Conservation (phyloP, 257 asterid species). For the Ehretia macrophylla region DNA sequence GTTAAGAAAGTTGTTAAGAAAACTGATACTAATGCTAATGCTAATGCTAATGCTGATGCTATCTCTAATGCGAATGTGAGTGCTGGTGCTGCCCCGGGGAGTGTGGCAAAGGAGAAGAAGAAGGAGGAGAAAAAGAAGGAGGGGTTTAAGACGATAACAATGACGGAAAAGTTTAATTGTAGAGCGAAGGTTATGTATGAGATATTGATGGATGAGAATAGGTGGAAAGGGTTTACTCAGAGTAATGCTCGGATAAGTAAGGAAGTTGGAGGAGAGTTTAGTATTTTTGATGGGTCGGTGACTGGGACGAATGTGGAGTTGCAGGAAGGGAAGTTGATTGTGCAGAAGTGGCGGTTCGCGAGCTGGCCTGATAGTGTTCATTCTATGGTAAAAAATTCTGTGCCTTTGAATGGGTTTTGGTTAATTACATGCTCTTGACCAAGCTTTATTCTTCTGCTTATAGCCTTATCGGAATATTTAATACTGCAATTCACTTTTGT, state of each 20-base stretch:
- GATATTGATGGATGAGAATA: conserved; percentile 90
- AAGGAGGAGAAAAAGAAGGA: conserved; percentile 61
- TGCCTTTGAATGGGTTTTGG: neutral
- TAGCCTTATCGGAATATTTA: no score
- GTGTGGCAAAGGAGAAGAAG: conserved; percentile 44
- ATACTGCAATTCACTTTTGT: no score
- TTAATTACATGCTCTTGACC: neutral
- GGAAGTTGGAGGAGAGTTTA: conserved; percentile 83
- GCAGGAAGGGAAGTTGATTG: conserved; percentile 75
- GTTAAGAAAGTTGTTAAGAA: conserved; percentile 45
- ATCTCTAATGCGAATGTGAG: neutral
- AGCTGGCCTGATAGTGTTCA: conserved; percentile 87
- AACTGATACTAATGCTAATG: conserved; percentile 10
- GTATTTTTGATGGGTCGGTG: conserved; percentile 83
- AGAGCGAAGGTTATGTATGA: conserved; percentile 78
- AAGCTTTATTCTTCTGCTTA: no score
- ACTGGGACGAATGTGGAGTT: conserved; percentile 68
- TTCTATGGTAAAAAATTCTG: conserved; percentile 48
- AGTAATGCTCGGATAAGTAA: conserved; percentile 89
- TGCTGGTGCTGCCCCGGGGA: conserved; percentile 4
- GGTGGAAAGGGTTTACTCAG: conserved; percentile 95
- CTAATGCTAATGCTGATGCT: conserved; percentile 6
- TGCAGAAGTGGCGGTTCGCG: conserved; percentile 92
- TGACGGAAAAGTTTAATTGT: conserved; percentile 86
- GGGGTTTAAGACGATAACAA: conserved; percentile 82